Evolutionary conservation across 805 yeast genomes (phyloP).

Genomic region (Spathaspora arborariae): DNA sequence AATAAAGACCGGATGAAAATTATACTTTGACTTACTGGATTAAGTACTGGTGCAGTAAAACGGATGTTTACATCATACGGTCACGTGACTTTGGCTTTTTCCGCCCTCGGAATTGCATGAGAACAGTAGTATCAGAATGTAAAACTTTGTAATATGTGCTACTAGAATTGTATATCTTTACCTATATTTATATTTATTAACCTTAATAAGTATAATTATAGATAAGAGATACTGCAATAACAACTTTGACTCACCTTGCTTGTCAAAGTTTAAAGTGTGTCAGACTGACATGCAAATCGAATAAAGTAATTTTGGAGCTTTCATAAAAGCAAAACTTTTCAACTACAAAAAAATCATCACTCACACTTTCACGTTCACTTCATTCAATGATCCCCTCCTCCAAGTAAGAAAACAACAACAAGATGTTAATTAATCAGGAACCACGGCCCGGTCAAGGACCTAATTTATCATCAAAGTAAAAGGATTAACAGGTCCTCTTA

Average conservation of each 20-base stretch:
- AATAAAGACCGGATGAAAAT: not conserved
- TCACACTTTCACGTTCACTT: slow-evolving; percentile 2
- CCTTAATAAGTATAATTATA: no score
- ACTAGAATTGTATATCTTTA: no score
- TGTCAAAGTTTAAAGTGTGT: slow-evolving; percentile 6
- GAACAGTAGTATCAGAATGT: no score
- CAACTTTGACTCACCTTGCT: not conserved
- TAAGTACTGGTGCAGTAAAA: no score
- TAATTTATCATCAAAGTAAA: slow-evolving; percentile 39
- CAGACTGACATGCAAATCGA: slow-evolving; percentile 45
- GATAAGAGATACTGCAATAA: no score
- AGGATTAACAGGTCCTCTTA: slow-evolving; percentile 41
- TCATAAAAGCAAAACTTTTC: slow-evolving; percentile 14
- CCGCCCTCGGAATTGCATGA: no score
- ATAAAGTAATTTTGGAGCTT: slow-evolving; percentile 19
- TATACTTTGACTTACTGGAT: not conserved
- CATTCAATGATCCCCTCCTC: not conserved
- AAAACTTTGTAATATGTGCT: no score
- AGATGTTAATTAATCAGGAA: slow-evolving; percentile 27
- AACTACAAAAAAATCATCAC: slow-evolving; percentile 16
- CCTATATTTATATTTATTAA: no score
- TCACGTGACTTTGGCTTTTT: no score
- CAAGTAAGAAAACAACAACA: not conserved
- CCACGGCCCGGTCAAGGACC: slow-evolving; percentile 54
- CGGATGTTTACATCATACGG: no score